phyloP scores from a whole-genome alignment of 192 early-diverging fungal species.

The Backusella macrospora region DNA sequence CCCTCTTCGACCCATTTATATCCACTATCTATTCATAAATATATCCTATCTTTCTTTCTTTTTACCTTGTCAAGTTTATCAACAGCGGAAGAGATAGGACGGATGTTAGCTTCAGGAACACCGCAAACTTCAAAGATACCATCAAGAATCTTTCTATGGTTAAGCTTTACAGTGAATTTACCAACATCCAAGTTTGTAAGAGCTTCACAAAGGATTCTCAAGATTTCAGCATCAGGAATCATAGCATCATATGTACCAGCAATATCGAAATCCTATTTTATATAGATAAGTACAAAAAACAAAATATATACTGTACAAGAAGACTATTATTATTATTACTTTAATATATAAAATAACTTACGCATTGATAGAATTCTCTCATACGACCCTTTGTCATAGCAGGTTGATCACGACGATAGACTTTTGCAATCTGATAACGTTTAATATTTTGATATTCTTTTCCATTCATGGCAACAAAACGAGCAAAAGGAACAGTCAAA shows the following conservation, averaged over 20 bases:
- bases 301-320: not conserved
- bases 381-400: slow-evolving; percentile 98
- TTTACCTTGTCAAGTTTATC: slow-evolving; percentile 85
- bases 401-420: slow-evolving; percentile 97
- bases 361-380: slow-evolving; percentile 98
- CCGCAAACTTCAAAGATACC: slow-evolving; percentile 97
- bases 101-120: slow-evolving; percentile 85
- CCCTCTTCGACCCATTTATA: too few relatives aligned
- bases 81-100: slow-evolving; percentile 94
- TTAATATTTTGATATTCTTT: slow-evolving; percentile 85
- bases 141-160: slow-evolving; percentile 96
- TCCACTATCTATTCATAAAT: too few relatives aligned
- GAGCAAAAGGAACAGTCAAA: slow-evolving; percentile 96
- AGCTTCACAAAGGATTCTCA: slow-evolving; percentile 82
- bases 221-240: slow-evolving; percentile 94
- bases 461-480: slow-evolving; percentile 92
- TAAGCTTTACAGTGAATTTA: slow-evolving; percentile 91
- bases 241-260: slow-evolving; percentile 93
- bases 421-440: slow-evolving; percentile 98
- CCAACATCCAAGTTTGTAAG: slow-evolving; percentile 83
- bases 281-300: not conserved
- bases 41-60: too few relatives aligned
- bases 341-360: too few relatives aligned
- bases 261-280: slow-evolving; percentile 91
- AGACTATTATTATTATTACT: not conserved